Percentiles rank a stretch among this genome's conserved stretches.
These are phyloP conservation scores for Alternaria sp. DNA, from an alignment of 2,329 filamentous ascomycete species.

Conservation along the genomic window DNA sequence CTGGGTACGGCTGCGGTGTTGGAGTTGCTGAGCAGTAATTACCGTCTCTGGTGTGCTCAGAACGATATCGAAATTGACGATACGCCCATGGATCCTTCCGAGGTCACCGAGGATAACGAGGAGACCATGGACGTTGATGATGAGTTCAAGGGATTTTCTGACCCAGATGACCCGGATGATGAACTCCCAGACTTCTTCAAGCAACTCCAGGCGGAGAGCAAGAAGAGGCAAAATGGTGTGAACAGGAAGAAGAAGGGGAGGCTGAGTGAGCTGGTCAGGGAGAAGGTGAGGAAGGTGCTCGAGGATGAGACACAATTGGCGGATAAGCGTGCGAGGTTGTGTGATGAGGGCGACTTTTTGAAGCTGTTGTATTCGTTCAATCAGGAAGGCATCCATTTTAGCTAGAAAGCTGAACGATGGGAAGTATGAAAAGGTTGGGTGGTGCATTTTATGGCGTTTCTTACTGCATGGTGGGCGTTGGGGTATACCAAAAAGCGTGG, in stretches of 20 bases:
- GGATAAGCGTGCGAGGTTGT: slow-evolving; percentile 83
- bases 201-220: slow-evolving; percentile 60
- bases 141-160: slow-evolving; percentile 59
- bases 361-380: slow-evolving; percentile 85
- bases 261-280: slow-evolving; percentile 80
- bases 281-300: slow-evolving; percentile 86
- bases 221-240: slow-evolving; percentile 56
- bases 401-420: slow-evolving; percentile 50
- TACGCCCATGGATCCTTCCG: slow-evolving; percentile 48
- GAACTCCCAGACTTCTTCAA: slow-evolving; percentile 87
- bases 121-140: slow-evolving; percentile 60
- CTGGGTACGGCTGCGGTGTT: slow-evolving; percentile 82
- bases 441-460: slow-evolving; percentile 15
- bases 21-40: slow-evolving; percentile 85
- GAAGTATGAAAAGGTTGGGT: neutral
- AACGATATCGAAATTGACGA: slow-evolving; percentile 81
- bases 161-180: slow-evolving; percentile 68
- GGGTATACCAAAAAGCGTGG: slow-evolving; percentile 36
- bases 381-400: slow-evolving; percentile 91
- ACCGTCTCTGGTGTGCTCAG: slow-evolving; percentile 87
- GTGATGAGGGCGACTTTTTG: slow-evolving; percentile 92
- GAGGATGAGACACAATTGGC: slow-evolving; percentile 80
- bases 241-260: slow-evolving; percentile 77
- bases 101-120: slow-evolving; percentile 53
- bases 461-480: slow-evolving; percentile 7